Percentiles rank a stretch among this genome's conserved stretches.
phyloP scores from a whole-genome alignment of 805 yeast genomes.

The Candida alai region DNA sequence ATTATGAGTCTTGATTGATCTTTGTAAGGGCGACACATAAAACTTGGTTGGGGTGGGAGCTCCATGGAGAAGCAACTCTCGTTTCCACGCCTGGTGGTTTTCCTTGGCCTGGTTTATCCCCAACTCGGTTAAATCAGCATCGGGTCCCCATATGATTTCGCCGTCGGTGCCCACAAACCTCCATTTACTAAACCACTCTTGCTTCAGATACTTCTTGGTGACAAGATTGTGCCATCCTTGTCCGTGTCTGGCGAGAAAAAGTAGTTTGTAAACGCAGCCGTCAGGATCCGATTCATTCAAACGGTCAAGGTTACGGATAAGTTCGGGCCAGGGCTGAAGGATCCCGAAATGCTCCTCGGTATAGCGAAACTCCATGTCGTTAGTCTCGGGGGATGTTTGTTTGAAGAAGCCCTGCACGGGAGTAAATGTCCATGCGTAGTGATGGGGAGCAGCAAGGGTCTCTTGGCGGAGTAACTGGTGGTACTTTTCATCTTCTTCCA shows the following conservation, averaged over 20 bases:
- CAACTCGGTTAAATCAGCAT: constrained; percentile 50
- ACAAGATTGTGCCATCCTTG: constrained; percentile 61
- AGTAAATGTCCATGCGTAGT: constrained; percentile 38
- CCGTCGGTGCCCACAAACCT: constrained; percentile 49
- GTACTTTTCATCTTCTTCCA: constrained; percentile 18
- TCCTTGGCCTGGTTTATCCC: constrained; percentile 53
- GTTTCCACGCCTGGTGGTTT: constrained; percentile 38
- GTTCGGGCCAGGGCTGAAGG: constrained; percentile 33
- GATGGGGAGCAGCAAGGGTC: constrained; percentile 14
- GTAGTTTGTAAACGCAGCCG: constrained; percentile 40
- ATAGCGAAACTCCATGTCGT: constrained; percentile 41
- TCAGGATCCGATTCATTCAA: constrained; percentile 28
- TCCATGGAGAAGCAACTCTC: constrained; percentile 35
- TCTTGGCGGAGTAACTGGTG: constrained; percentile 8
- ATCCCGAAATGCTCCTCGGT: constrained; percentile 41
- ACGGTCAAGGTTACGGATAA: constrained; percentile 22
- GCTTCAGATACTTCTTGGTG: constrained; percentile 46
- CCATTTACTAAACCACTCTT: constrained; percentile 54
- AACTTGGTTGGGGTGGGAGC: constrained; percentile 50
- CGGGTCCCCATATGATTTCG: constrained; percentile 51
- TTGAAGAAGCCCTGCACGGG: constrained; percentile 45
- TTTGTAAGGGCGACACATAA: constrained; percentile 57
- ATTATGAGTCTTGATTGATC: constrained; percentile 51
- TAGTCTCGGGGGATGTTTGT: constrained; percentile 37
- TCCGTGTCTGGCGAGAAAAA: constrained; percentile 60